A percentile compares a stretch with the other conserved stretches of the same genome.
Evolutionary conservation across 208 protist species (phyloP).

Genomic region (Wallacemonas sp.): DNA sequence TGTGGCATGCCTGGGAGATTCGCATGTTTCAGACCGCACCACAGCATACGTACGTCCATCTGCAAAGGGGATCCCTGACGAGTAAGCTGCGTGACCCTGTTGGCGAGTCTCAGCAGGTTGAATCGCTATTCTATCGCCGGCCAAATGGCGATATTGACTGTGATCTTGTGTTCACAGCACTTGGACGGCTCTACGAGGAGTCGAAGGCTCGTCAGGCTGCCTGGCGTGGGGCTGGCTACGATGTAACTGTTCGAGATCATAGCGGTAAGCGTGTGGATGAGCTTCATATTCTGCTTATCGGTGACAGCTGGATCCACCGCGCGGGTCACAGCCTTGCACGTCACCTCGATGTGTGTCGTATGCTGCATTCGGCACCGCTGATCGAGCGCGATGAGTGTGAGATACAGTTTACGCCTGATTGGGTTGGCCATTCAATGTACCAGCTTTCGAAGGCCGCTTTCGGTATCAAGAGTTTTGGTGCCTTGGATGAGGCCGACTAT

Average conservation of each 20-base stretch:
- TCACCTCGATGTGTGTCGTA: not conserved
- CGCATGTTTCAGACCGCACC: no score
- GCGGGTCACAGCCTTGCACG: not conserved
- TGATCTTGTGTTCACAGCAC: not conserved
- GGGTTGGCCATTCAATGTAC: not conserved
- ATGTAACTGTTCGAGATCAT: no score
- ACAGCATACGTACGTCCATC: no score
- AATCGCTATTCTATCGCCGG: no score
- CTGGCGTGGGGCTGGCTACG: no score
- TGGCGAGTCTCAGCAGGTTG: no score
- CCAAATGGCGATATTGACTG: conserved; percentile 3
- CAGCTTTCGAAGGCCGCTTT: conserved; percentile 7
- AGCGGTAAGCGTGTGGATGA: not conserved
- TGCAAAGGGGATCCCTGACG: no score
- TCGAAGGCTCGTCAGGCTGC: not conserved
- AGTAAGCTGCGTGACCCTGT: no score
- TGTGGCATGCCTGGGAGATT: no score
- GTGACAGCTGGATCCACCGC: conserved; percentile 1
- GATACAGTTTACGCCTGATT: not conserved
- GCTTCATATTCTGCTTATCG: not conserved
- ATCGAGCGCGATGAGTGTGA: conserved; percentile 2
- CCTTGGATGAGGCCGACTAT: not conserved
- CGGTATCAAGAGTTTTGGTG: not conserved
- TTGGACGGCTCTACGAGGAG: not conserved
- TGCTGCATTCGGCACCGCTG: not conserved